Base-by-base conservation (phyloP, 176 grass and related monocot genomes). In the Poa annua region DNA sequence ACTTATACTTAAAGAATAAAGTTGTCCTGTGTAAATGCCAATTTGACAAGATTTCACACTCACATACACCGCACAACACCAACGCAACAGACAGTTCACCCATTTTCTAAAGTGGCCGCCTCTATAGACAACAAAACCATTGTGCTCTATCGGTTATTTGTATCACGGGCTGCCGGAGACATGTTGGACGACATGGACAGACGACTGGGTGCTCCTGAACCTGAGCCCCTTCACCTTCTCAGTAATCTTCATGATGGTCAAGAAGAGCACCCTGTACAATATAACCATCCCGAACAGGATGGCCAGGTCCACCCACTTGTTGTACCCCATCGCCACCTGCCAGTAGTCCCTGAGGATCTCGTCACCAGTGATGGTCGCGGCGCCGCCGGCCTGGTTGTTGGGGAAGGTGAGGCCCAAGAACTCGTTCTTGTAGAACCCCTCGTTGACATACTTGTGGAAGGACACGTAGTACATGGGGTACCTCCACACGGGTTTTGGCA, bases 401-500 rank as follows among this genome's bases (percentile, higher is more conserved):
- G 95, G 95, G 84, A 94, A 97, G 20, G 74, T 91, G n/a, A 94
- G 84, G 6, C 92, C 88, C 21, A 91, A 7, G 77, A 92, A 97
- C 81, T 97, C 95, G 20, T 94, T 97, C 88, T 97, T 94, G 61
- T 92, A 97, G 79, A 97, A 91, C 0, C 95, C 92, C 64, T 97
- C 92, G 84, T 90, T 92, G 14, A 88, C 85, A 44, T 97, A 94
- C 84, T 91, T 97, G 60, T 97, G 95, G 81, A 97, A 97, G 0
- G 95, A 60, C 51, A 97, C 41, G 63, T 94, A 97, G 84, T 97
- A 97, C 88, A 97, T 91, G 3, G 94, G 92, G 50, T 97, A 94
- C 41, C 41, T 42, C 41, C 41, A 10, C n/a, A 91, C 8, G 0
- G 92, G 90, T 24, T 75, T 90, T 3, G 95, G 95, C 0, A 97